Evolutionary conservation across 208 protist species (phyloP).

Genomic region (Acanthamoeba triangularis): DNA sequence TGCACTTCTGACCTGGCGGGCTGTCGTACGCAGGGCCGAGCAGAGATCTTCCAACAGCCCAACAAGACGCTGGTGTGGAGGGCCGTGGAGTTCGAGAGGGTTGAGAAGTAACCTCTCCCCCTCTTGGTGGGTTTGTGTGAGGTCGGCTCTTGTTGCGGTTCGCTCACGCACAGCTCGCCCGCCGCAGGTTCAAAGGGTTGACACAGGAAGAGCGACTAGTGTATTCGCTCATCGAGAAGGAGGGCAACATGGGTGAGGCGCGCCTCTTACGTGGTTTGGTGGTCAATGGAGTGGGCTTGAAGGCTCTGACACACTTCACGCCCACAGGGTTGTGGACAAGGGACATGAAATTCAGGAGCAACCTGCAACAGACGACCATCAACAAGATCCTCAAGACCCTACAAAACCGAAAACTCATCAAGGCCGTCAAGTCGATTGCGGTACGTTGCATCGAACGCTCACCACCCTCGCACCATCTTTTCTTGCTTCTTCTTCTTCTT

Average conservation of each 20-base stretch:
- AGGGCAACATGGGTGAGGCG: constrained; percentile 74
- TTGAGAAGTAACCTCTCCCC: not conserved
- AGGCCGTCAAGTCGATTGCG: constrained; percentile 88
- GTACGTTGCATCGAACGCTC: not conserved
- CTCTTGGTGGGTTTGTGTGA: too few species aligned
- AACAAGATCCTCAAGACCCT: constrained; percentile 88
- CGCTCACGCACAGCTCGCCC: too few species aligned
- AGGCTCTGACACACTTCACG: not conserved
- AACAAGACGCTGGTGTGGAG: not conserved
- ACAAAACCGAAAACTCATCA: constrained; percentile 89
- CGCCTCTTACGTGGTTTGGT: not conserved
- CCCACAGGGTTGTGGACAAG: constrained; percentile 87
- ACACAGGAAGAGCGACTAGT: constrained; percentile 78
- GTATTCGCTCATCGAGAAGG: constrained; percentile 76
- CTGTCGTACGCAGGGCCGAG: not conserved
- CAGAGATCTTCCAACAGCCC: not conserved
- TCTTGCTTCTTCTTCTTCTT: not conserved
- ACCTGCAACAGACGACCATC: constrained; percentile 87
- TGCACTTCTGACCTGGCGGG: not conserved
- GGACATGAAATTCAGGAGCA: constrained; percentile 83
- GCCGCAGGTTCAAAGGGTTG: constrained; percentile 69
- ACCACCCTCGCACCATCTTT: not conserved
- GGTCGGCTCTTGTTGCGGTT: too few species aligned
- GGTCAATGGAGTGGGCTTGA: not conserved
- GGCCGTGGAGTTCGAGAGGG: not conserved